phyloP scores from a whole-genome alignment of 23 red algal genomes.

The Cyanidioschyzon merolae region DNA sequence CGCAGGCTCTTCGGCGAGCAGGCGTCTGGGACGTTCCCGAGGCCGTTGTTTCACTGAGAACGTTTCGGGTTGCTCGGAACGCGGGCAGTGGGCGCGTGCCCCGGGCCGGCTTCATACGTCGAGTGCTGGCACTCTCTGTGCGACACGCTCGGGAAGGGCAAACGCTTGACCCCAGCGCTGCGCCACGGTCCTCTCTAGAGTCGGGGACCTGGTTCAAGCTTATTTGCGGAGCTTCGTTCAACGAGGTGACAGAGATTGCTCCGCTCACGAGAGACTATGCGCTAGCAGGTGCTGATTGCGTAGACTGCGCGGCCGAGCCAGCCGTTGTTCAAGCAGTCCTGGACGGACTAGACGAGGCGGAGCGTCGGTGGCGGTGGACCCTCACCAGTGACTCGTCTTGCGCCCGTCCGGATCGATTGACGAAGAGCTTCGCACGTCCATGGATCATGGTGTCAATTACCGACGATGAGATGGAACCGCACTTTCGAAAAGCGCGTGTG shows the following conservation, averaged over 20 bases:
- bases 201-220: conserved; percentile 76
- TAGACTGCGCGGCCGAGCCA: conserved; percentile 68
- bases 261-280: conserved; percentile 53
- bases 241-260: conserved; percentile 43
- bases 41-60: too few relatives aligned
- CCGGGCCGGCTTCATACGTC: too few relatives aligned
- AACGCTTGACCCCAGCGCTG: too few relatives aligned
- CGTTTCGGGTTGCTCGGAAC: too few relatives aligned
- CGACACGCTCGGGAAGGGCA: too few relatives aligned
- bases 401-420: background rate
- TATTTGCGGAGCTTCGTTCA: conserved; percentile 72
- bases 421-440: background rate
- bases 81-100: too few relatives aligned
- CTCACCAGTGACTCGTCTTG: background rate
- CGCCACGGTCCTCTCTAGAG: conserved; percentile 35
- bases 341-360: conserved; percentile 30
- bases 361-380: background rate
- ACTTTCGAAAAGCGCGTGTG: conserved; percentile 91
- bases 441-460: conserved; percentile 79
- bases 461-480: conserved; percentile 68
- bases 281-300: conserved; percentile 56
- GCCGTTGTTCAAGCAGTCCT: conserved; percentile 48
- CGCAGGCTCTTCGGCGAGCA: too few relatives aligned
- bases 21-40: too few relatives aligned
- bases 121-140: too few relatives aligned